Evolutionary conservation across 306 rosid genomes (phyloP).

Genomic region (Prunus salicina): DNA sequence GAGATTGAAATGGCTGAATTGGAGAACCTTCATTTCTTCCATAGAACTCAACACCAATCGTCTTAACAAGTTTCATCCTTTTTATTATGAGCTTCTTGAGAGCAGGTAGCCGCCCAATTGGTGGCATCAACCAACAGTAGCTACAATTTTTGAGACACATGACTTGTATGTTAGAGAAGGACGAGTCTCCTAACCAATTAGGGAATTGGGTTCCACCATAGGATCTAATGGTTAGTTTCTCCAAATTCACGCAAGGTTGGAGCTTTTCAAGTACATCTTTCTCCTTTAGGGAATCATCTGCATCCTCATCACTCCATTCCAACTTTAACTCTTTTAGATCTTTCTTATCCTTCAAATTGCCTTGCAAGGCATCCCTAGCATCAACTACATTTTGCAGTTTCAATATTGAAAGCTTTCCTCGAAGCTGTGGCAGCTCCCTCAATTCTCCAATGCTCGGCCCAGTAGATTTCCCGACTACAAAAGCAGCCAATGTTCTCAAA

Average conservation of each 20-base stretch:
- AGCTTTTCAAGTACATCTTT: not conserved
- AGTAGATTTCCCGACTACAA: not conserved
- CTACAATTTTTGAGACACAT: too few species aligned
- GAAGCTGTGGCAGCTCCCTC: not conserved
- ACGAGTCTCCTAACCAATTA: too few species aligned
- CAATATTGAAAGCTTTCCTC: constrained; percentile 8
- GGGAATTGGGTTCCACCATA: too few species aligned
- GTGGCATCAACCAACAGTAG: too few species aligned
- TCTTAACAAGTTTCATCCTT: too few species aligned
- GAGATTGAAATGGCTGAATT: too few species aligned
- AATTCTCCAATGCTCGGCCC: not conserved
- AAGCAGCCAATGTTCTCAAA: not conserved
- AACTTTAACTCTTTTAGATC: not conserved
- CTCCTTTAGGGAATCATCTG: not conserved
- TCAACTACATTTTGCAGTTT: constrained; percentile 9
- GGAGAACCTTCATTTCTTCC: too few species aligned
- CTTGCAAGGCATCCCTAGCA: constrained; percentile 13
- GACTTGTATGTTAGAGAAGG: too few species aligned
- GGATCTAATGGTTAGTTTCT: not conserved
- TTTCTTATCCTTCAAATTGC: constrained; percentile 5
- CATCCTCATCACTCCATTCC: not conserved
- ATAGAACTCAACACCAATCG: too few species aligned
- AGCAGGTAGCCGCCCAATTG: too few species aligned
- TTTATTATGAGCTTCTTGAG: too few species aligned
- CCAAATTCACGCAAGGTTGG: constrained; percentile 16